These are phyloP conservation scores for Penicillium riverlandense DNA, from an alignment of 495 filamentous ascomycete genomes.

Conservation along the genomic window DNA sequence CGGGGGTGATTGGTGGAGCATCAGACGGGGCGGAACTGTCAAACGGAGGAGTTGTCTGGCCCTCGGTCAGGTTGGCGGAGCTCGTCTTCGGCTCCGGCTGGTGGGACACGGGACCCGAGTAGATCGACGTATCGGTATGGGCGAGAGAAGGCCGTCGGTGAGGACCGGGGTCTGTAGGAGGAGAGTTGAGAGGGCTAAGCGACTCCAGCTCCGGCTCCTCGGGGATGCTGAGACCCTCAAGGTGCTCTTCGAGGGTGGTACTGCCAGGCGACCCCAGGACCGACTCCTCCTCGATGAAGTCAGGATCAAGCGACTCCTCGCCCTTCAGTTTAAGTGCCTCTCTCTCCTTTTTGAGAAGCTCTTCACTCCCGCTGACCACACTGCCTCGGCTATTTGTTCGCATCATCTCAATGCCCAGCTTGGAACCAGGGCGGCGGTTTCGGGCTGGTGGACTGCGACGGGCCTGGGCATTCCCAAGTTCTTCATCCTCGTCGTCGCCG, in stretches of 20 bases:
- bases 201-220: slow-evolving; percentile 28
- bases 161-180: slow-evolving; percentile 3
- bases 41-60: slow-evolving; percentile 31
- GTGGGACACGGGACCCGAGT: slow-evolving; percentile 9
- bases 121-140: slow-evolving; percentile 18
- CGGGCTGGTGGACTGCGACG: slow-evolving; percentile 52
- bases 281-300: slow-evolving; percentile 8
- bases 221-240: slow-evolving; percentile 32
- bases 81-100: slow-evolving; percentile 1
- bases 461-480: slow-evolving; percentile 57
- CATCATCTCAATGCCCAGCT: slow-evolving; percentile 93
- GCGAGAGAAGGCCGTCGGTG: slow-evolving; percentile 13
- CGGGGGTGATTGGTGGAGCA: slow-evolving; percentile 21
- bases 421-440: slow-evolving; percentile 55
- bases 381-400: slow-evolving; percentile 87
- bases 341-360: slow-evolving; percentile 31
- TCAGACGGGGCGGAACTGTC: not conserved
- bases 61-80: slow-evolving; percentile 4
- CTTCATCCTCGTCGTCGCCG: slow-evolving; percentile 89
- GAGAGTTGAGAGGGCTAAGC: slow-evolving; percentile 18
- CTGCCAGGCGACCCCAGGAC: slow-evolving; percentile 18
- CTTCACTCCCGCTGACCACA: slow-evolving; percentile 51
- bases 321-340: slow-evolving; percentile 22
- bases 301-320: slow-evolving; percentile 16
- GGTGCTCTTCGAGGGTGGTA: slow-evolving; percentile 24